Base-by-base conservation (phyloP, 2,329 filamentous ascomycete genomes). In the Talaromyces piceae region DNA sequence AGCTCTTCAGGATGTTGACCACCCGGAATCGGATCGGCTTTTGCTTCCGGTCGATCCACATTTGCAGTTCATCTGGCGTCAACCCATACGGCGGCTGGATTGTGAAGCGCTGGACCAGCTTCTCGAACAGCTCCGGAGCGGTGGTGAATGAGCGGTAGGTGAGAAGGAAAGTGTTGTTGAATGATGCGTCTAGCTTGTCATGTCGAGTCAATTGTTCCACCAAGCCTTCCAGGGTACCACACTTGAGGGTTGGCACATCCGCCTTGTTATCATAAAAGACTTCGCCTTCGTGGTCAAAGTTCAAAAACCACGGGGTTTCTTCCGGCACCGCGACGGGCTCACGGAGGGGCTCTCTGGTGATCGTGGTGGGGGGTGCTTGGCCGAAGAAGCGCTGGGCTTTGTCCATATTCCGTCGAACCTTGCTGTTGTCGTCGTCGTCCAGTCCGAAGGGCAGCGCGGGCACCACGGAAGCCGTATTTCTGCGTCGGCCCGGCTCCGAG, bases 141-240 rank as follows among this genome's bases (percentile, higher is more conserved):
- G 84, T 83, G 0, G 93, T 97, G 64, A 98, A 98, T 0, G 93
- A 98, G 56, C 88, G 82, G 67, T 98, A 98, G 1, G 93, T 98
- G 31, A 98, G 80, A 13, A 98, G 82, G 77, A 98, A 98, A 1
- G 93, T 98, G 62, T 91, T 94, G 74, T 97, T 97, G 73, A 97
- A 97, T 56, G 81, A 91, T 3, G 91, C 89, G 64, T 97, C 93
- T 12, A 95, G 80, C 63, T 94, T 93, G 71, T 98, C 93, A 64
- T 98, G 93, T 45, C 93, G 83, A 13, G 93, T 98, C 41, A 98
- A 78, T 64, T 97, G 91, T 68, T 97, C 93, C 5, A 96, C 93
- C 52, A 98, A 75, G 4, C 88, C 93, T 26, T 88, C 78, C 18
- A 98, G 73, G 1, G 91, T 95, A 44, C 93, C 93, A 58, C 91